Conservation (phyloP, 495 filamentous ascomycete species). For the Xylaria scruposa region DNA sequence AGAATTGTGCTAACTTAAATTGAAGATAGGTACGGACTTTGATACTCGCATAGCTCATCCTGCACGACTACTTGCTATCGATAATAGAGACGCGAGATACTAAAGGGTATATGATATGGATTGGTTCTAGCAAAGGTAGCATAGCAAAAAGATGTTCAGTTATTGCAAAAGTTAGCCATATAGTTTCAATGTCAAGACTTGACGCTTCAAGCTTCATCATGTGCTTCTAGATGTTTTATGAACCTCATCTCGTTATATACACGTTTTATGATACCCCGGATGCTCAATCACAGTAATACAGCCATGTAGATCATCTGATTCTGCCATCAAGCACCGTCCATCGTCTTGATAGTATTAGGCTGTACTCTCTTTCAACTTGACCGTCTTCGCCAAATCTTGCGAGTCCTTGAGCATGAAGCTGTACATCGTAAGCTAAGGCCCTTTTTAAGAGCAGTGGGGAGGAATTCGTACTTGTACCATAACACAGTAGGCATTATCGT, state of each 20-base stretch:
- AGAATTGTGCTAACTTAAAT: slow-evolving; percentile 19
- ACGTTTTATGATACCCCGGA: not conserved
- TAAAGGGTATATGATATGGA: not conserved
- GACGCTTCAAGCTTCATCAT: not conserved
- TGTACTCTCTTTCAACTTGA: slow-evolving; percentile 45
- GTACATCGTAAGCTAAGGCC: not conserved
- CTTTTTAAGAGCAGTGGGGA: not conserved
- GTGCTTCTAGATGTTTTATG: not conserved
- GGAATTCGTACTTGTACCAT: slow-evolving; percentile 88
- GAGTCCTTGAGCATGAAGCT: slow-evolving; percentile 83
- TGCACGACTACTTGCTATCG: not conserved
- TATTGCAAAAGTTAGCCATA: not conserved
- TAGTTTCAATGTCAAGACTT: not conserved
- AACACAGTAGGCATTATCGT: slow-evolving; percentile 87
- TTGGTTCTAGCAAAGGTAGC: not conserved
- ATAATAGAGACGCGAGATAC: not conserved
- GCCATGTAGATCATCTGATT: not conserved
- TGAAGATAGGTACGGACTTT: not conserved
- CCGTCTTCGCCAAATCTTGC: slow-evolving; percentile 64
- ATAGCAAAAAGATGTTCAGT: not conserved
- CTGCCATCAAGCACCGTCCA: not conserved
- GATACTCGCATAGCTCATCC: not conserved
- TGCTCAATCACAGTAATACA: not conserved
- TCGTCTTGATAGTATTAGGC: slow-evolving; percentile 23
- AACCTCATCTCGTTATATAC: slow-evolving; percentile 13